Evolutionary conservation across 768 basidiomycete genomes (phyloP), one percentile per base, ranked within the genome.

Genomic region (Steccherinum ochraceum): DNA sequence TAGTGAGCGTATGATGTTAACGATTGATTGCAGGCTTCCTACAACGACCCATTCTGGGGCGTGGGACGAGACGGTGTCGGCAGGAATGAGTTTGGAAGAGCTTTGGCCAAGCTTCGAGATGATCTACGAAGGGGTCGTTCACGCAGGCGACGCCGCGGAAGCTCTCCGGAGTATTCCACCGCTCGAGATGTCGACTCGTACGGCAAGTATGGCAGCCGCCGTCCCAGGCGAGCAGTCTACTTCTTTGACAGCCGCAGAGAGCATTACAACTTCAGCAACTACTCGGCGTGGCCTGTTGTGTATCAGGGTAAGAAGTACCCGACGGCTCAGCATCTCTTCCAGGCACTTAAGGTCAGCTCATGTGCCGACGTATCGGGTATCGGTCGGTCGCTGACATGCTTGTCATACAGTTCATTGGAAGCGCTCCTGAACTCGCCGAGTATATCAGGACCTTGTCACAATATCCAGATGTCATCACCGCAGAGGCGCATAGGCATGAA

Each of bases 281-380:
- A 35, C 16, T 88, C 88, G 1, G 76, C 72, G 1, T 79, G 88
- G 56, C 72, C 71, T 3, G 75, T 92, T 18, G 49, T 80, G 48
- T 83, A 80, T 62, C 63, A 72, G 27, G 72, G 78, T 24, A 69
- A 69, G 48, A 64, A 65, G 41, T 92, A 83, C 56, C 85, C 85
- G 2, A 84, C 80, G 2, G 88, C 84, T 7, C 64, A 81, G 58
- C 89, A 91, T 56, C 72, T 91, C 16, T 76, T 81, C 49, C 86
- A 91, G 64, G 86, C 87, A 10, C 69, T 86, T 16, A 35, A 35
- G 30, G 30, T 35, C 7, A 5, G 30, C 30, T 7, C 30, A 35
- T 35, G 30, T 16, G 5, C 30, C n/a, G n/a, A n/a, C n/a, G 41
- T 4, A n/a, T 18, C 4, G 21, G n/a, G n/a, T n/a, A n/a, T n/a